phyloP scores from a whole-genome alignment of 805 yeast genomes.

The Barnettozyma pratensis region DNA sequence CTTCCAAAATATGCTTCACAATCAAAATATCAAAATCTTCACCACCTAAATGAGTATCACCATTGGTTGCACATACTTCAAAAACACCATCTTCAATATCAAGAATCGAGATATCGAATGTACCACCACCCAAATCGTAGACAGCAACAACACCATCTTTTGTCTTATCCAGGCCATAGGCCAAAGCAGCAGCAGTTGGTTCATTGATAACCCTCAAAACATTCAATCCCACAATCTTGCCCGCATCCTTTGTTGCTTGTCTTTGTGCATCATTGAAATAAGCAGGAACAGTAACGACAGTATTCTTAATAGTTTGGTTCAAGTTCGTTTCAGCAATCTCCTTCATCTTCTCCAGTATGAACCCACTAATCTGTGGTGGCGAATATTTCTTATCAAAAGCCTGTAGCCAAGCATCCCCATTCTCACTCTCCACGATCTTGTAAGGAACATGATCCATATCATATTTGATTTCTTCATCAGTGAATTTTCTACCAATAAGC shows the following conservation, averaged over 20 bases:
- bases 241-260: constrained; percentile 77
- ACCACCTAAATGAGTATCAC: constrained; percentile 79
- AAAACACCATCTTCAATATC: constrained; percentile 77
- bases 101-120: constrained; percentile 71
- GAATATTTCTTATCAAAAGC: constrained; percentile 42
- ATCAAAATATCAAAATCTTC: constrained; percentile 72
- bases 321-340: constrained; percentile 51
- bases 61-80: constrained; percentile 78
- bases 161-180: constrained; percentile 64
- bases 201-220: constrained; percentile 73
- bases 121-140: constrained; percentile 79
- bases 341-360: constrained; percentile 58
- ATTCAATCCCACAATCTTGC: constrained; percentile 63
- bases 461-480: constrained; percentile 64
- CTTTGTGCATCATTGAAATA: constrained; percentile 78
- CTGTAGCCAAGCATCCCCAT: constrained; percentile 67
- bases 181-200: constrained; percentile 83
- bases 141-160: constrained; percentile 37
- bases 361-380: constrained; percentile 70
- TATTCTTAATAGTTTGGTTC: constrained; percentile 46
- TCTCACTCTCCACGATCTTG: constrained; percentile 48
- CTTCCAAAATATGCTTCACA: constrained; percentile 45
- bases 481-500: constrained; percentile 67
- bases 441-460: constrained; percentile 62
- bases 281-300: constrained; percentile 81